Evolutionary conservation across 345 rosid genomes (phyloP), one percentile per base, ranked within the genome.

Genomic region (Brassica cretica): DNA sequence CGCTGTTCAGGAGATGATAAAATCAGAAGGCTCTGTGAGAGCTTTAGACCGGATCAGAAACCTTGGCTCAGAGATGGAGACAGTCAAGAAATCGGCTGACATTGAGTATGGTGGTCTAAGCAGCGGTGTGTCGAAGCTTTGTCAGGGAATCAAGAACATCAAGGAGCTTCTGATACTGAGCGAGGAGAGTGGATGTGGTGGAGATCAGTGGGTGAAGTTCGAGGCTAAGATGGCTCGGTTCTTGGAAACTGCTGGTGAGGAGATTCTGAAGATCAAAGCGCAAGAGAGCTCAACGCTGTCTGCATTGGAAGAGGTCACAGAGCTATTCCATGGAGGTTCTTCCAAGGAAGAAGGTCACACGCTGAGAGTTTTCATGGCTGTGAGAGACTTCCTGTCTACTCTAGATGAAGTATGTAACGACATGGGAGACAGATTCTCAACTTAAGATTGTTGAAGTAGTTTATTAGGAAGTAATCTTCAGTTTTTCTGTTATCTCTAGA

Each of bases 311-410:
- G 96, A 93, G 75, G 91, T 93, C 46, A 89, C 96, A 2, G 97
- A 91, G 76, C 89, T 91, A 59, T 93, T 95, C 85, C 97, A 89
- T 65, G 99, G 98, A 44, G 89, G 91, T 84, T 85, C 91, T 15
- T 87, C 86, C 0, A 90, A 87, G 83, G 99, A 93, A 88, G 92
- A 93, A 88, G 92, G 96, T 75, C 92, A 91, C 80, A 97, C 95
- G 0, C 82, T 89, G 84, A 88, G 95, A 82, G 88, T 90, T 78
- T 95, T 95, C 85, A 69, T 86, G 97, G 91, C 89, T 49, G 97
- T 91, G 64, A 85, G 98, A 77, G 96, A 94, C 84, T 91, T 94
- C 61, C 85, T 94, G 16, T 74, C 83, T 0, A 60, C 86, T 68
- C 94, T 94, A 3, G 96, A 90, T 49, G 83, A 91, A 39, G 96